Evolutionary conservation across 169 alveolate genomes (phyloP).

Genomic region (Plasmodium inui): DNA sequence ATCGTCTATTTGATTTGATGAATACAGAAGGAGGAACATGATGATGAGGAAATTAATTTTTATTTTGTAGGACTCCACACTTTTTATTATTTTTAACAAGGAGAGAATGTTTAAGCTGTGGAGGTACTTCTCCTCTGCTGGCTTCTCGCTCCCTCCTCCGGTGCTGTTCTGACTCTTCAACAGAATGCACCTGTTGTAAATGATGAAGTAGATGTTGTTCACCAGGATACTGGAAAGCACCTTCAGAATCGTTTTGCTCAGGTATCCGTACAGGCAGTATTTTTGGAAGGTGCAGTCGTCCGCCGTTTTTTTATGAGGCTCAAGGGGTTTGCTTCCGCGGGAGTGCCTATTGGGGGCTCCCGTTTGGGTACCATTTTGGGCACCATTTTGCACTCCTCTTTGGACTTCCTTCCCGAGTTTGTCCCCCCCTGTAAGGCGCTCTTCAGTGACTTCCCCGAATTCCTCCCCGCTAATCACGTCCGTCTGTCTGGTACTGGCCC

Average conservation of each 20-base stretch:
- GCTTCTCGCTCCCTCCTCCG: not conserved
- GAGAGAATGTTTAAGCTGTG: slow-evolving; percentile 64
- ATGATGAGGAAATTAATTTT: slow-evolving; percentile 50
- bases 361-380: not conserved
- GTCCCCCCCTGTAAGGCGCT: not conserved
- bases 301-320: not conserved
- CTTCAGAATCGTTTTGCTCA: slow-evolving; percentile 38
- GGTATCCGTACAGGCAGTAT: slow-evolving; percentile 28
- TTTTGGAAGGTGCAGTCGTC: slow-evolving; percentile 13
- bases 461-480: not conserved
- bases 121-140: slow-evolving; percentile 27
- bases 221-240: slow-evolving; percentile 59
- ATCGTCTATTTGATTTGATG: slow-evolving; percentile 54
- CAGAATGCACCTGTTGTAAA: slow-evolving; percentile 7
- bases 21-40: slow-evolving; percentile 53
- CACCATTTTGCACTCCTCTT: not conserved
- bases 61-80: slow-evolving; percentile 57
- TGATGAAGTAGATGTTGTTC: slow-evolving; percentile 57
- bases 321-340: not conserved
- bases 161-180: not conserved
- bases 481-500: not conserved
- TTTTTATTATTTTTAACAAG: slow-evolving; percentile 44
- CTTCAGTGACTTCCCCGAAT: not conserved
- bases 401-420: not conserved
- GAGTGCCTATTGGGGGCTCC: not conserved